Conservation (phyloP, 2,329 filamentous ascomycete genomes). For the Colletotrichum tofieldiae region DNA sequence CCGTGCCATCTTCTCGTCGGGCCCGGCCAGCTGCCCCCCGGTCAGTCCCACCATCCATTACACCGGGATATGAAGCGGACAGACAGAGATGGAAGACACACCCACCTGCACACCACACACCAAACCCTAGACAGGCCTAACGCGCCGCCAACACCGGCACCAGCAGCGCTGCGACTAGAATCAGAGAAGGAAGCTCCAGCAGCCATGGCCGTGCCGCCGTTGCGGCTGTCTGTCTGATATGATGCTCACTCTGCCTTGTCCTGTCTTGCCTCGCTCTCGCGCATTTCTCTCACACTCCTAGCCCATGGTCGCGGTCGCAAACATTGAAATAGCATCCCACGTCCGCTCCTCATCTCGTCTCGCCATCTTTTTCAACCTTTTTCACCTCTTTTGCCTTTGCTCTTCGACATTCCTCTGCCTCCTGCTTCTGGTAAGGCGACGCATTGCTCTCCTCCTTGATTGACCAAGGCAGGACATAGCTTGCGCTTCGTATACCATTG, state of each 20-base stretch:
- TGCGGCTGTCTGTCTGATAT: not conserved
- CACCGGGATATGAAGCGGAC: not conserved
- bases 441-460: slow-evolving; percentile 31
- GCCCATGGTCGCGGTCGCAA: not conserved
- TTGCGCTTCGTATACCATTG: slow-evolving; percentile 16
- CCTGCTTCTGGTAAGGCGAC: slow-evolving; percentile 14
- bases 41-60: not conserved
- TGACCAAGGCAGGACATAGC: slow-evolving; percentile 33
- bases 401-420: not conserved
- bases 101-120: not conserved
- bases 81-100: not conserved
- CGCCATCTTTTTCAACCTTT: not conserved
- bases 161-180: not conserved
- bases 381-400: not conserved
- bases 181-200: slow-evolving; percentile 1
- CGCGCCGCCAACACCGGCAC: slow-evolving; percentile 4
- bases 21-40: not conserved
- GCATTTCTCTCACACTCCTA: not conserved
- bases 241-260: not conserved
- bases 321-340: slow-evolving; percentile 35
- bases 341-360: slow-evolving; percentile 3
- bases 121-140: not conserved
- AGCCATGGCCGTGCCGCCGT: not conserved
- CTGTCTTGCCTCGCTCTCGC: not conserved
- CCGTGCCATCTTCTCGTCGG: slow-evolving; percentile 31